Evolutionary conservation across 2,329 filamentous ascomycete species (phyloP), one percentile per base, ranked within the genome.

Genomic region (Cryphonectria naterciae): DNA sequence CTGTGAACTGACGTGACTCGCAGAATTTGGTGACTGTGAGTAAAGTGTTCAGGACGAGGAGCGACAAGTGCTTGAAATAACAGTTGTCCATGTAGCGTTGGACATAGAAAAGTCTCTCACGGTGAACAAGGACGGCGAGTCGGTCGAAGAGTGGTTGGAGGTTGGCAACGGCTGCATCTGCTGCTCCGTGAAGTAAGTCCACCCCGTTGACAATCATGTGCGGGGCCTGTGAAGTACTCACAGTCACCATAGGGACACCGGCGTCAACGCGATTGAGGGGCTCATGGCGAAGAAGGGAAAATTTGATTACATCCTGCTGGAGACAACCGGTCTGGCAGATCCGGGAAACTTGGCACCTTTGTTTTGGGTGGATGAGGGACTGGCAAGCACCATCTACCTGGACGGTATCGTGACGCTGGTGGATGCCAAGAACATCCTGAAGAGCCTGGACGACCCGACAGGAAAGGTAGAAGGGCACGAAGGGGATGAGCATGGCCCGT

Each of bases 91-190:
- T 41, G n/a, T 71, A 95, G 93, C 95, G 68, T 87, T 94, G 76
- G 95, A 98, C 77, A 97, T 99, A 74, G 96, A 99, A 80, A 98
- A 97, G 79, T 95, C 94, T 60, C 86, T 99, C 73, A 98, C 95
- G 0, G 91, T 99, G 75, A 97, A 92, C 79, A 91, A 95, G 78
- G 92, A 91, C 71, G 92, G 90, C 54, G 89, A 95, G 77, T 88
- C 94, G 77, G 93, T 95, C 8, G 92, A 96, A 78, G 94, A 97
- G 84, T 99, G 97, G 93, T 89, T 99, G 39, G 95, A 98, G 73
- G 90, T 99, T 68, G 94, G 93, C 67, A 99, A 99, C 76, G 96
- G 96, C 73, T 99, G 96, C 80, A 94, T 99, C 75, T 99, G 96
- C 83, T 99, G 96, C 82, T 97, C 94, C 3, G 95, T 98, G 76